phyloP scores from a whole-genome alignment of 805 yeast species.

The Teunomyces barrocoloradensis region DNA sequence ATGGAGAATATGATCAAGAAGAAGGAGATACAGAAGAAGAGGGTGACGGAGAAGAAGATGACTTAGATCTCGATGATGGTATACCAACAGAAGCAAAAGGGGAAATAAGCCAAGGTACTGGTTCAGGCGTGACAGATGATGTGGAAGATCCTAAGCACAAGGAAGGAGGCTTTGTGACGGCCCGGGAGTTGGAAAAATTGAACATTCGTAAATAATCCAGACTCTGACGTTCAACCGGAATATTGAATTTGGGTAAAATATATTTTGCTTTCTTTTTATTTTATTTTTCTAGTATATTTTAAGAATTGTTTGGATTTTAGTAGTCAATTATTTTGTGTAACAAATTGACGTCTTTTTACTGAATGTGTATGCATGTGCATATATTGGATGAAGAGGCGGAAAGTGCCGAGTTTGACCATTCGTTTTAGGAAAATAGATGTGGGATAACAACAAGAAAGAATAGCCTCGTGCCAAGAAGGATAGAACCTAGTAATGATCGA shows the following conservation, averaged over 20 bases:
- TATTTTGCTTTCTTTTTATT: too few relatives aligned
- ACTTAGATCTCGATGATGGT: not conserved
- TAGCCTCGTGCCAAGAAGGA: not conserved
- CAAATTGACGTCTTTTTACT: too few relatives aligned
- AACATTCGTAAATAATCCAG: not conserved
- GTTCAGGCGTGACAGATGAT: too few relatives aligned
- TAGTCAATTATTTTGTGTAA: too few relatives aligned
- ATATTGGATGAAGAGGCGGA: not conserved
- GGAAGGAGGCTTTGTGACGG: not conserved
- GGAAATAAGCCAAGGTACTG: too few relatives aligned
- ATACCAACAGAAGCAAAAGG: slow-evolving; percentile 1
- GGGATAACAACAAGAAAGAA: not conserved
- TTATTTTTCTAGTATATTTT: too few relatives aligned
- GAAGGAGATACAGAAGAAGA: slow-evolving; percentile 10
- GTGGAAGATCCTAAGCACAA: not conserved
- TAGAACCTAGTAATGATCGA: not conserved
- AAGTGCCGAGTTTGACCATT: not conserved
- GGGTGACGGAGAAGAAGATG: slow-evolving; percentile 11
- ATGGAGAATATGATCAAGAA: slow-evolving; percentile 18
- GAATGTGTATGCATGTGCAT: not conserved
- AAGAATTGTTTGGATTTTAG: too few relatives aligned
- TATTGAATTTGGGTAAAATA: too few relatives aligned
- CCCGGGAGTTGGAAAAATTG: not conserved
- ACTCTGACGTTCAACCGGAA: too few relatives aligned
- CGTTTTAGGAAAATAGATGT: not conserved